A percentile compares a stretch with the other conserved stretches of the same genome.
Evolutionary conservation across 164 flowering plant species (phyloP).

Genomic region (Paratinospora sagittata): DNA sequence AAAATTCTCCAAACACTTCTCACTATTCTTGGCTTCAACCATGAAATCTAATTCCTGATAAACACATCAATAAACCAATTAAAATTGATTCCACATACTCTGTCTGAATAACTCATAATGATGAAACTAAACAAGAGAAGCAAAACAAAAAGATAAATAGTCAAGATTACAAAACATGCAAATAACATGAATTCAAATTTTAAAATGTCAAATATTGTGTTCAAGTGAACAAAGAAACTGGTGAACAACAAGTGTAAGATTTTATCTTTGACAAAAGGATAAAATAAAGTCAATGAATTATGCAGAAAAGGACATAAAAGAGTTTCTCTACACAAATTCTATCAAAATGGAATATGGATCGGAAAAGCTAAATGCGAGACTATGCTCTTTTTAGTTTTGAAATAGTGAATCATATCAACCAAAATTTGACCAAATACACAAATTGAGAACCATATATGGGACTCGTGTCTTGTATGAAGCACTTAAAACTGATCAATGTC

Average conservation of each 20-base stretch:
- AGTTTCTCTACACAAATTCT: not conserved
- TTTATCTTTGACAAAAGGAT: not conserved
- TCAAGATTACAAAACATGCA: not conserved
- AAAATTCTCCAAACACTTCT: conserved; percentile 82
- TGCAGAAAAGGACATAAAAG: not conserved
- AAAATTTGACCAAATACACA: too few species aligned
- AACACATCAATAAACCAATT: conserved; percentile 15
- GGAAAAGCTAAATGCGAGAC: not conserved
- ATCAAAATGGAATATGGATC: not conserved
- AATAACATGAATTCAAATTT: too few species aligned
- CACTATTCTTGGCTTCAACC: conserved; percentile 85
- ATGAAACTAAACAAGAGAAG: not conserved
- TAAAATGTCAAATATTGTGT: too few species aligned
- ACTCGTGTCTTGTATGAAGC: not conserved
- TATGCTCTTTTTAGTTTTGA: not conserved
- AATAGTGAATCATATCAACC: too few species aligned
- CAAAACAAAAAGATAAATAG: not conserved
- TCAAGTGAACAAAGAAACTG: not conserved
- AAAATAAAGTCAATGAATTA: not conserved
- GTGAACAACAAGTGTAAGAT: not conserved
- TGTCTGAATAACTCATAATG: conserved; percentile 7
- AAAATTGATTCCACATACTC: not conserved
- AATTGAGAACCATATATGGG: not conserved
- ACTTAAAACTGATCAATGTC: too few species aligned
- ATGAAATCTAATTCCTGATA: conserved; percentile 84